Evolutionary conservation across 225 moss, liverwort and hornwort species (phyloP), one percentile per base, ranked within the genome.

Genomic region (Physcomitrium patens): DNA sequence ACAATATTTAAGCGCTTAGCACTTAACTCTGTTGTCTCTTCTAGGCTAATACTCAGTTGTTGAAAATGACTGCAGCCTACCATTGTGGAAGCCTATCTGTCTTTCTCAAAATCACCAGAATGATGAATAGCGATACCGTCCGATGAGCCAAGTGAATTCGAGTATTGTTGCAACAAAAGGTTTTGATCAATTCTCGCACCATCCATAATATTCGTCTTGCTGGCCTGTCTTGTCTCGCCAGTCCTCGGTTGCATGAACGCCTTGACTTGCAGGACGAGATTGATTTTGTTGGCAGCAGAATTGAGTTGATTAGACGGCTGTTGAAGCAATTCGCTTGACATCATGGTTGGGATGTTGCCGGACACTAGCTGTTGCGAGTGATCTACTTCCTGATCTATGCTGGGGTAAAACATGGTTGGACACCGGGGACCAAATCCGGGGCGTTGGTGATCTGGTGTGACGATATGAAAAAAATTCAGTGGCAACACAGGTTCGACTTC

Each of bases 391-490:
- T 63, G 76, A 3, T 81, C 81, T 23, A 13, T 52, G 23, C 62
- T 17, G 37, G 81, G 77, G n/a, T 24, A 49, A 22, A 19, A 23
- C 53, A 54, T 1, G 50, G 12, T 20, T 50, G 83, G 60, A 2
- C 78, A 81, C 17, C 63, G 68, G 22, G 87, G 84, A 43, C 82
- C 87, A 28, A 87, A 87, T 7, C 87, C 87, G 12, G 87, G 82
- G 12, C 82, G 84, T 57, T 77, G 82, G 69, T 87, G 71, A 43
- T 87, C 87, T 0, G 82, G 82, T 19, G 75, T 45, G 27, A 80
- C 77, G 23, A 43, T 46, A 43, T 85, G 77, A 63, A 82, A 75
- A 68, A 85, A 85, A 24, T 75, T 87, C 9, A 85, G 24, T 3
- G 87, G 87, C 22, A 87, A 20, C 1, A 87, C 69, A 44, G 84